Percentiles rank a stretch among this genome's conserved stretches.
Evolutionary conservation across 2,329 filamentous ascomycete genomes (phyloP).

Genomic region (Pseudopithomyces maydicus): DNA sequence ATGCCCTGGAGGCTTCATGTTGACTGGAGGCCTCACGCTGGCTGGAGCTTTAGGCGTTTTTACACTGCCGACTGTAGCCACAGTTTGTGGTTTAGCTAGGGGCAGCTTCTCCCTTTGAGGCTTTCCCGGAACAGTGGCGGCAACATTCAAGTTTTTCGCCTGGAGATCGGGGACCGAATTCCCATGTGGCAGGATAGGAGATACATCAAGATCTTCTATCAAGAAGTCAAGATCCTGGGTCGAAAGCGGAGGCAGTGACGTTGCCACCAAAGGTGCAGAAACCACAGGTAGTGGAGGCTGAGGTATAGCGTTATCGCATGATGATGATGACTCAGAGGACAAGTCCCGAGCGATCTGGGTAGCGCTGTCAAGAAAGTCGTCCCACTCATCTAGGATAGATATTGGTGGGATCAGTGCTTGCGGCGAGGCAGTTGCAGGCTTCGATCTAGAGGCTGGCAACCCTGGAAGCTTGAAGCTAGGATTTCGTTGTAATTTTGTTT

Average conservation of each 20-base stretch:
- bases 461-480: conserved; percentile 33
- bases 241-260: conserved; percentile 38
- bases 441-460: conserved; percentile 28
- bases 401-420: not conserved
- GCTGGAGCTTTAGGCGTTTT: not conserved
- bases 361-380: conserved; percentile 51
- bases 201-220: conserved; percentile 47
- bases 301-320: not conserved
- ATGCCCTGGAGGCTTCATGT: not conserved
- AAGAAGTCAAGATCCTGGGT: conserved; percentile 49
- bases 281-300: not conserved
- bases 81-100: not conserved
- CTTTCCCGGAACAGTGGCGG: not conserved
- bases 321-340: conserved; percentile 15
- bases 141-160: not conserved
- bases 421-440: not conserved
- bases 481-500: conserved; percentile 9
- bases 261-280: not conserved
- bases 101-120: not conserved
- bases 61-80: too few species aligned
- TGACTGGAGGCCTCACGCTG: not conserved
- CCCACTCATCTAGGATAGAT: conserved; percentile 32
- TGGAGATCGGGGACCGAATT: not conserved
- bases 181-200: not conserved
- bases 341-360: conserved; percentile 54